A percentile compares a stretch with the other conserved stretches of the same genome.
Conservation (phyloP, 1,139 yeast genomes). For the Ogataea hybrid region DNA sequence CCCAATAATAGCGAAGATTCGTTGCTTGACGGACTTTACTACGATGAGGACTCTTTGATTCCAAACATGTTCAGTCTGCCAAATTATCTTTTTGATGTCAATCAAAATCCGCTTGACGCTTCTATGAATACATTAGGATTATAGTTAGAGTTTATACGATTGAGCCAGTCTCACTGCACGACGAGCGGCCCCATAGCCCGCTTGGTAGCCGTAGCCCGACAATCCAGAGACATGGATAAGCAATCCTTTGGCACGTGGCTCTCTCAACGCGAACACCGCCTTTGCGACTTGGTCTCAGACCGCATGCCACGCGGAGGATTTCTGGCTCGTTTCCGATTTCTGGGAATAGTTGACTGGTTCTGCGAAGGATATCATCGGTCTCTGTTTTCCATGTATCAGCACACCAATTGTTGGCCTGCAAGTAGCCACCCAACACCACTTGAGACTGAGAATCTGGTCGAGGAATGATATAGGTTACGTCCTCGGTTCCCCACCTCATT, state of each 20-base stretch:
- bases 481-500: constrained; percentile 50
- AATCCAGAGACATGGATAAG: constrained; percentile 73
- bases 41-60: constrained; percentile 19
- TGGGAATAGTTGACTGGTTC: constrained; percentile 57
- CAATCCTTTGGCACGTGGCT: constrained; percentile 35
- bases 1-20: constrained; percentile 13
- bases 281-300: constrained; percentile 65
- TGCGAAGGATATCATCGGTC: constrained; percentile 53
- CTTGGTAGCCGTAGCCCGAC: constrained; percentile 73
- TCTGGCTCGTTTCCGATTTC: constrained; percentile 45
- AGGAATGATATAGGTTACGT: constrained; percentile 67
- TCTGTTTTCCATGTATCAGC: constrained; percentile 53
- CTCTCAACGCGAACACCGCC: constrained; percentile 69
- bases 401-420: constrained; percentile 57
- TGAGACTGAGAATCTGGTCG: constrained; percentile 62
- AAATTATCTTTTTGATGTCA: constrained; percentile 27
- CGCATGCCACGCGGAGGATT: constrained; percentile 60
- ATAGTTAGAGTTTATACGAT: constrained; percentile 1
- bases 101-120: constrained; percentile 1
- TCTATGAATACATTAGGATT: not conserved
- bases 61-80: constrained; percentile 32
- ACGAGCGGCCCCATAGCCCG: constrained; percentile 64
- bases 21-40: constrained; percentile 8
- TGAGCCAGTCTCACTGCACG: constrained; percentile 37
- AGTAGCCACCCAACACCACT: constrained; percentile 65